These are phyloP conservation scores for Cercis canadensis DNA, from an alignment of 306 rosid genomes.

Conservation along the genomic window DNA sequence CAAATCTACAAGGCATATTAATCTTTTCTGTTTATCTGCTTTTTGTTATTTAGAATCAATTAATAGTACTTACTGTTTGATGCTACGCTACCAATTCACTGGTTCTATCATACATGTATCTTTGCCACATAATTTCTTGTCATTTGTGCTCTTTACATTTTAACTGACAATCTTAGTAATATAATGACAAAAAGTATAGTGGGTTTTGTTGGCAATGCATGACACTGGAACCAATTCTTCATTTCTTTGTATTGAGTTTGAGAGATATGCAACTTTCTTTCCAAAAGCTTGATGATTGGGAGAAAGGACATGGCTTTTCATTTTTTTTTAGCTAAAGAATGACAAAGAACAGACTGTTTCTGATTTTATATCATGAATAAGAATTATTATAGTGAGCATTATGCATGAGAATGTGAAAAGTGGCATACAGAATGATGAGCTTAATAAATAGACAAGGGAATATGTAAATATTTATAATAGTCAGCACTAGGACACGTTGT, in stretches of 20 bases:
- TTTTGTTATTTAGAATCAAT: slow-evolving; percentile 17
- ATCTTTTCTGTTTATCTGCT: slow-evolving; percentile 16
- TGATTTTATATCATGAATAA: not conserved
- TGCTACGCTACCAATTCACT: not conserved
- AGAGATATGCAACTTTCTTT: not conserved
- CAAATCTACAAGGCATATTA: slow-evolving; percentile 85
- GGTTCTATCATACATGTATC: slow-evolving; percentile 17
- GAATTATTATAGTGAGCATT: slow-evolving; percentile 29
- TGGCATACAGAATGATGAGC: slow-evolving; percentile 23
- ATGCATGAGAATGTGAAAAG: slow-evolving; percentile 22
- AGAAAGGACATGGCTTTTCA: slow-evolving; percentile 6
- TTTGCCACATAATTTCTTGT: slow-evolving; percentile 23
- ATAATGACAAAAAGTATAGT: not conserved
- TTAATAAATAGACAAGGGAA: not conserved
- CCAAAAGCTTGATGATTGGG: slow-evolving; percentile 9
- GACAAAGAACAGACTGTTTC: not conserved
- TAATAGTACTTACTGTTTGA: not conserved
- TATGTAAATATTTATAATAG: not conserved
- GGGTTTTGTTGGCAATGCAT: too few species aligned
- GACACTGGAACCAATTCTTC: not conserved
- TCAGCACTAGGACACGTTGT: not conserved
- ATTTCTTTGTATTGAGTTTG: not conserved
- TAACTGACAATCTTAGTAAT: not conserved
- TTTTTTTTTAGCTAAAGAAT: slow-evolving; percentile 11
- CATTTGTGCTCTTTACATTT: slow-evolving; percentile 24